Conservation (phyloP, 306 rosid genomes). For the Pterocarpus santalinus region DNA sequence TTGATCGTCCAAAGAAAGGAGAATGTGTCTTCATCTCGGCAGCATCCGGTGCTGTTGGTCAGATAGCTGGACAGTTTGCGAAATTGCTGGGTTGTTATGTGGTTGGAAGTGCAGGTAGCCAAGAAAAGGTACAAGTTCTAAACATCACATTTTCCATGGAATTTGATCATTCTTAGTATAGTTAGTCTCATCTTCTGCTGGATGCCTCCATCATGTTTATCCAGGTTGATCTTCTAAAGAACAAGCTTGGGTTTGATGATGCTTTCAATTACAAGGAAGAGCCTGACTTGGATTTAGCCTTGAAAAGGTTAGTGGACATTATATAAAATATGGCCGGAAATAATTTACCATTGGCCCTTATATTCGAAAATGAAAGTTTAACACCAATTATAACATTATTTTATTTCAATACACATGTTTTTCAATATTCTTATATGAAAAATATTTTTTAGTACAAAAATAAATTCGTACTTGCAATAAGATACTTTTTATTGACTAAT, state of each 20-base stretch:
- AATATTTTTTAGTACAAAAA: no score
- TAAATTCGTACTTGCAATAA: no score
- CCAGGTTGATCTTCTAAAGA: conserved; percentile 52
- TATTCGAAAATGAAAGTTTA: no score
- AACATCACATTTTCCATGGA: neutral
- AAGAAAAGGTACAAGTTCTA: conserved; percentile 40
- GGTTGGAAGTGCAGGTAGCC: conserved; percentile 51
- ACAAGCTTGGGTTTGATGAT: conserved; percentile 51
- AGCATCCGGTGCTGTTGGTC: conserved; percentile 55
- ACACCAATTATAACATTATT: no score
- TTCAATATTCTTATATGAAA: no score
- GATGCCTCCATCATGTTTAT: conserved; percentile 1
- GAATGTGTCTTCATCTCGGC: conserved; percentile 48
- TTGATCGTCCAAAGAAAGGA: conserved; percentile 40
- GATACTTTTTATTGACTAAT: no score
- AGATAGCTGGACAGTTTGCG: conserved; percentile 46
- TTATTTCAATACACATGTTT: no score
- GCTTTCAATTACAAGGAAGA: conserved; percentile 52
- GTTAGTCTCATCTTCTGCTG: neutral
- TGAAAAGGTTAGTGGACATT: conserved; percentile 37
- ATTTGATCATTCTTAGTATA: neutral
- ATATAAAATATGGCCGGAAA: neutral
- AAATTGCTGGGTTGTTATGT: conserved; percentile 53
- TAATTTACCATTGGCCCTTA: neutral
- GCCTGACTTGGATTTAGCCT: conserved; percentile 44